Percentiles rank a stretch among this genome's conserved stretches.
Conservation (phyloP, 495 filamentous ascomycete genomes). For the Penicillium mononematosum region DNA sequence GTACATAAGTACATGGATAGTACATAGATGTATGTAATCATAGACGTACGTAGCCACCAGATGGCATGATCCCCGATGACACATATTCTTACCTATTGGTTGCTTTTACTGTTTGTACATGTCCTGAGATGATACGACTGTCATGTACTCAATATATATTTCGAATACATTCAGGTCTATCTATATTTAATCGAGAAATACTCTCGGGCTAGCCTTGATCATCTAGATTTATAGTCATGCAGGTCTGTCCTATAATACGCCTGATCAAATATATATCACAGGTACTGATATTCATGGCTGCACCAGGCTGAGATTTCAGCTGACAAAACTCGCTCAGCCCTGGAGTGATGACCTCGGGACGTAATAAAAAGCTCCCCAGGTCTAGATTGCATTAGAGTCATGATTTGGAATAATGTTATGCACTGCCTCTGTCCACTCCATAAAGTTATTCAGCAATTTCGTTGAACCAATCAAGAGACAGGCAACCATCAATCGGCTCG, state of each 20-base stretch:
- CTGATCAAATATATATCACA: background rate
- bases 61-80: no score
- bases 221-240: background rate
- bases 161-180: background rate
- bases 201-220: background rate
- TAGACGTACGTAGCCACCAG: no score
- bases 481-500: background rate
- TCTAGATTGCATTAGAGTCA: background rate
- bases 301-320: no score
- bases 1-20: no score
- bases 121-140: background rate
- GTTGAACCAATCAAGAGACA: slow-evolving; percentile 2
- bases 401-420: background rate
- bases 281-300: no score
- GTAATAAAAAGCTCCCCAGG: no score
- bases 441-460: background rate
- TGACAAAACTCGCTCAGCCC: no score
- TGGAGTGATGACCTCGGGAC: no score
- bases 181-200: background rate
- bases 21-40: no score
- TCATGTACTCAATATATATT: background rate
- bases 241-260: background rate
- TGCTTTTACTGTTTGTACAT: background rate
- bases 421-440: background rate
- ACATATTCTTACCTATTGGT: background rate